phyloP scores from a whole-genome alignment of 768 basidiomycete genomes.

The Suillus clintonianus region DNA sequence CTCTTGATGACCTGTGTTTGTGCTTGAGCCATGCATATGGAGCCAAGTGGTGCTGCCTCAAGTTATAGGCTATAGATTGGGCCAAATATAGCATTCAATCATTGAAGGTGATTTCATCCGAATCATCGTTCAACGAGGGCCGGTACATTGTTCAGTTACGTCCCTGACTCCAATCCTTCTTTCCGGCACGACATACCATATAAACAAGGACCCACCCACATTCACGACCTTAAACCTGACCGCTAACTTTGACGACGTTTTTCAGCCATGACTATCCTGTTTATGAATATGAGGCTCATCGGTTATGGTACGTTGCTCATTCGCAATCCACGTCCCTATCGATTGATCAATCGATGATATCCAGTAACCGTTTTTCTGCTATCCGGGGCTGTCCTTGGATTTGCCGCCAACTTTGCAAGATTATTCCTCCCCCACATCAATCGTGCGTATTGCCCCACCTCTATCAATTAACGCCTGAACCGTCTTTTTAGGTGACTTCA shows the following conservation, averaged over 20 bases:
- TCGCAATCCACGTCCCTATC: background rate
- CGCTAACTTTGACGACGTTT: constrained; percentile 4
- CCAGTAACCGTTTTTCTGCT: constrained; percentile 41
- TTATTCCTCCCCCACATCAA: constrained; percentile 67
- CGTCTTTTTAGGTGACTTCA: constrained; percentile 58
- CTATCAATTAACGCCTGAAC: background rate
- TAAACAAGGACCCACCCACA: background rate
- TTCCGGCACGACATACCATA: background rate
- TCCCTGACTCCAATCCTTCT: background rate
- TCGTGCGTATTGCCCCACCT: constrained; percentile 42
- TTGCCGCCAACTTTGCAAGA: constrained; percentile 66
- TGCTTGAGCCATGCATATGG: background rate
- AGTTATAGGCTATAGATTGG: background rate
- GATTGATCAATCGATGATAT: constrained; percentile 10
- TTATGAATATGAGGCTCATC: constrained; percentile 53
- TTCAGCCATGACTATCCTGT: constrained; percentile 58
- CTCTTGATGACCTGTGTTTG: background rate
- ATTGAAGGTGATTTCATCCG: background rate
- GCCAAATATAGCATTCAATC: constrained; percentile 3
- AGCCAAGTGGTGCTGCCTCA: too few relatives aligned
- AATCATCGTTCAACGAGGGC: background rate
- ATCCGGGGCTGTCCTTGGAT: constrained; percentile 59
- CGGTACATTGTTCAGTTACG: background rate
- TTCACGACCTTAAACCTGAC: background rate
- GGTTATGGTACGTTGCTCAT: constrained; percentile 46